Evolutionary conservation across 345 rosid genomes (phyloP).

Genomic region (Hirschfeldia incana): DNA sequence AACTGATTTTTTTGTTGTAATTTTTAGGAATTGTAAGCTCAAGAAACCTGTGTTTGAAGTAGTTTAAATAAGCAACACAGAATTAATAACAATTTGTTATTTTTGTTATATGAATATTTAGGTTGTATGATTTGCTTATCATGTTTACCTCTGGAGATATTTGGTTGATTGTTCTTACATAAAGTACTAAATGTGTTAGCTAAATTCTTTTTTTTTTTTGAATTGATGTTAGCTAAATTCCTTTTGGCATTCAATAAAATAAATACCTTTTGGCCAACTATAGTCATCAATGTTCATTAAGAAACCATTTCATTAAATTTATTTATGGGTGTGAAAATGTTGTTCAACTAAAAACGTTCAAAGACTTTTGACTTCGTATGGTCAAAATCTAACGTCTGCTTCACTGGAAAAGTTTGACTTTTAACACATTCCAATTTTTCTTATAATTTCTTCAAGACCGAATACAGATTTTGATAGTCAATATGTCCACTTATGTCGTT

Average conservation of each 20-base stretch:
- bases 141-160: background rate
- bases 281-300: slow-evolving; percentile 20
- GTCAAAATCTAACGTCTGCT: slow-evolving; percentile 29
- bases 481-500: slow-evolving; percentile 2
- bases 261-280: slow-evolving; percentile 29
- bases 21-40: slow-evolving; percentile 1
- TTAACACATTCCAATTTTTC: background rate
- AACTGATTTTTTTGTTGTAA: background rate
- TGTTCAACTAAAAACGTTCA: slow-evolving; percentile 33
- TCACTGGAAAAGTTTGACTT: slow-evolving; percentile 16
- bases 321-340: slow-evolving; percentile 16
- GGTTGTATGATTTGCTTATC: background rate
- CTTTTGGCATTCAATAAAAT: background rate
- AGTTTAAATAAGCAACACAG: background rate
- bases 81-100: background rate
- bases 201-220: slow-evolving; percentile 6
- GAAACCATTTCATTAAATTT: background rate
- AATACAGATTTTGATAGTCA: slow-evolving; percentile 4
- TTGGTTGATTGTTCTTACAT: background rate
- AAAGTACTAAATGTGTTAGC: background rate
- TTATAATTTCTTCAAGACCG: background rate
- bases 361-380: slow-evolving; percentile 28
- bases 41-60: background rate
- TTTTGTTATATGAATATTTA: background rate
- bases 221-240: slow-evolving; percentile 8